phyloP scores from a whole-genome alignment of 73 alveolate species.

The Paramecium primaurelia region DNA sequence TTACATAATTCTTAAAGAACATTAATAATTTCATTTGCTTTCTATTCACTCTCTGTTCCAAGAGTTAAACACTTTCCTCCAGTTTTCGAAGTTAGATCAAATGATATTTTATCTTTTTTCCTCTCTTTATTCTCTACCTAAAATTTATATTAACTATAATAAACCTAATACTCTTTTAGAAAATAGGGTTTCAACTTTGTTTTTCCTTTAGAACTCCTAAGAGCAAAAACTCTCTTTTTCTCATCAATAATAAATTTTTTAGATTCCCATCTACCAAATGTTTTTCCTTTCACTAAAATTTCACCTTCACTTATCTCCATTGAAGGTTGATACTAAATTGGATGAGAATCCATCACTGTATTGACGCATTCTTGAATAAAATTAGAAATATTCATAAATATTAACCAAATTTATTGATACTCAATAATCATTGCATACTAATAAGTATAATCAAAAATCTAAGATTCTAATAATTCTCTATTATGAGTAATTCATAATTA shows the following conservation, averaged over 20 bases:
- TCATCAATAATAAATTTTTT: background rate
- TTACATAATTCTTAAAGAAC: background rate
- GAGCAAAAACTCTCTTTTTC: background rate
- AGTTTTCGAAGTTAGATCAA: background rate
- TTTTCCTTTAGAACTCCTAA: background rate
- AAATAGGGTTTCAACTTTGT: background rate
- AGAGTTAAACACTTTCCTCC: background rate
- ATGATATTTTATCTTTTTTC: background rate
- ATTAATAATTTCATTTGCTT: background rate
- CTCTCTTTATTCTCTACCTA: background rate
- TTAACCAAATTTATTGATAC: background rate
- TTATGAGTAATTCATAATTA: background rate
- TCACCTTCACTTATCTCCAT: background rate
- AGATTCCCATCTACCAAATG: constrained; percentile 40
- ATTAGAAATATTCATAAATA: background rate
- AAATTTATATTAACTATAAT: background rate
- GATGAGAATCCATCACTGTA: background rate
- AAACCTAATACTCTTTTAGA: background rate
- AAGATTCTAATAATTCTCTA: background rate
- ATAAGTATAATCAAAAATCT: background rate
- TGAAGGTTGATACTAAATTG: background rate
- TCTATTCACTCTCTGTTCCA: background rate
- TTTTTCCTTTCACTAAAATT: background rate
- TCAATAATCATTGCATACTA: background rate
- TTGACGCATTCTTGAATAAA: background rate